Evolutionary conservation across 345 rosid genomes (phyloP).

Genomic region (Eucalyptus tenuipes): DNA sequence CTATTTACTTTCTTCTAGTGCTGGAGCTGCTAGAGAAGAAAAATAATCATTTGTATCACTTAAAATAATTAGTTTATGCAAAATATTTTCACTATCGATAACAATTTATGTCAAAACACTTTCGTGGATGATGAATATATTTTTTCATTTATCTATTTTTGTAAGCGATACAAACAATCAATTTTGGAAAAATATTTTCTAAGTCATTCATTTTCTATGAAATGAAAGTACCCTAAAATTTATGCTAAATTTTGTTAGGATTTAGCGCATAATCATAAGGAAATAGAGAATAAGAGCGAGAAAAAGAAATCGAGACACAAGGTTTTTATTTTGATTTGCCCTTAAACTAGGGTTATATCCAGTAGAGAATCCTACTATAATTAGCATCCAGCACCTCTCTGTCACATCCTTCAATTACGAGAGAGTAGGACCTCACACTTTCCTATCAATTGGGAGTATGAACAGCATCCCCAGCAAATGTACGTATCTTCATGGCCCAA

Average conservation of each 20-base stretch:
- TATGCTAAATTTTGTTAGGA: not conserved
- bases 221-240: not conserved
- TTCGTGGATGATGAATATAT: not conserved
- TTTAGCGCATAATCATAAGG: not conserved
- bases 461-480: not conserved
- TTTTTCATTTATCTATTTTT: not conserved
- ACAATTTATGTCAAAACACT: not conserved
- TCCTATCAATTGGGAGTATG: not conserved
- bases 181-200: not conserved
- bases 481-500: not conserved
- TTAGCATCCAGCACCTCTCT: accelerated
- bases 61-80: not conserved
- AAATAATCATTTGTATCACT: not conserved
- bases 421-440: not conserved
- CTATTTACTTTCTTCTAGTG: not conserved
- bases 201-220: not conserved
- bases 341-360: not conserved
- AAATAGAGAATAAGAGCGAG: too few species aligned
- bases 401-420: not conserved
- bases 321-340: not conserved
- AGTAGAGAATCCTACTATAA: not conserved
- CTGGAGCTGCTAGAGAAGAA: not conserved
- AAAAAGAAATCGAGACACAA: not conserved
- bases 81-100: not conserved
- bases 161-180: not conserved